Evolutionary conservation across 1,284 basidiomycete genomes (phyloP).

Genomic region (Sporisorium graminicola): DNA sequence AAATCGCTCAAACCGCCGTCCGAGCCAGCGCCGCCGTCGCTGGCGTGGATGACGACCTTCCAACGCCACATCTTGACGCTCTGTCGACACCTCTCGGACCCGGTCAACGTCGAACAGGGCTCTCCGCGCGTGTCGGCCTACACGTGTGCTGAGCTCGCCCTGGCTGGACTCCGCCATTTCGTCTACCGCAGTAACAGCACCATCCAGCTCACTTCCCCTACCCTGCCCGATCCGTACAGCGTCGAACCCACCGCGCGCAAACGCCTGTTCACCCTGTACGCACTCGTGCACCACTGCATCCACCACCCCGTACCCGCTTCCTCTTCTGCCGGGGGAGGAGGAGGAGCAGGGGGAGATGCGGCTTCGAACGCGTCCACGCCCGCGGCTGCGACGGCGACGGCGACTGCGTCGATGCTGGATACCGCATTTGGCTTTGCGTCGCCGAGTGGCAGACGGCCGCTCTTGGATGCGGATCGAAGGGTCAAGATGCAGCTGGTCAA

Average conservation of each 20-base stretch:
- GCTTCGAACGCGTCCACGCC: conserved; percentile 9
- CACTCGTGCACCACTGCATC: conserved; percentile 35
- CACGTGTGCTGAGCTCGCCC: conserved; percentile 76
- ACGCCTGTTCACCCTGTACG: conserved; percentile 69
- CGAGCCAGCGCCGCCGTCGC: background rate
- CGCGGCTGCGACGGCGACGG: background rate
- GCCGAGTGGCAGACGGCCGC: background rate
- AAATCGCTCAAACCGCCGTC: conserved; percentile 6
- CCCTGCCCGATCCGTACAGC: conserved; percentile 85
- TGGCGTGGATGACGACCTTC: conserved; percentile 29
- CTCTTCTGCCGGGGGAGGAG: background rate
- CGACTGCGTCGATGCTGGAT: conserved; percentile 73
- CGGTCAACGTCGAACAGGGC: conserved; percentile 35
- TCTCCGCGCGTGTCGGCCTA: conserved; percentile 31
- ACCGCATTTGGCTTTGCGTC: conserved; percentile 70
- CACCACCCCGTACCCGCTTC: conserved; percentile 51
- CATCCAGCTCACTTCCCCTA: conserved; percentile 87
- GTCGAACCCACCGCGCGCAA: conserved; percentile 75
- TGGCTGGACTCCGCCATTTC: conserved; percentile 92
- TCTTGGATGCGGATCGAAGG: conserved; percentile 24
- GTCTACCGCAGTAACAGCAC: conserved; percentile 88
- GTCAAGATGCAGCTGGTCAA: conserved; percentile 75
- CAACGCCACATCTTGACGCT: conserved; percentile 32
- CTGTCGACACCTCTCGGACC: conserved; percentile 31
- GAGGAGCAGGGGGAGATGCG: no score